Evolutionary conservation across 768 basidiomycete species (phyloP), one percentile per base, ranked within the genome.

Genomic region (Ephemerocybe angulata): DNA sequence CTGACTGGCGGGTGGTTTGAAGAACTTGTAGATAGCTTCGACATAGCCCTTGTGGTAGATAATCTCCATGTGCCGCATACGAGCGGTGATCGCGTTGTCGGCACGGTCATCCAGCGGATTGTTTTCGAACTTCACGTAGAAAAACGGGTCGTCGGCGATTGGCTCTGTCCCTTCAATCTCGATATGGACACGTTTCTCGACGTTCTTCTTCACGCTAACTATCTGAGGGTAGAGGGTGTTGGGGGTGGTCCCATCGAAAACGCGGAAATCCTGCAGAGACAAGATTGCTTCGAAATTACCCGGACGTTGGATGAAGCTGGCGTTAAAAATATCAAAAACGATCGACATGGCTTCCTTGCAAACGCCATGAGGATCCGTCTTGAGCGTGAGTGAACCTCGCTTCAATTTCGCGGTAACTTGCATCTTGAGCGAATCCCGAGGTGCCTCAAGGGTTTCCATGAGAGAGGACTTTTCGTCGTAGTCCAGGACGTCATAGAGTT

Each of bases 51-150:
- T 84, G 66, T 98, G 93, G 66, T 99, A 99, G 38, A 99, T 90
- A 59, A 99, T 88, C 70, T 98, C 96, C 86, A 96, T 89, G 63
- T 96, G 89, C 11, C 91, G 84, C 90, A 98, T 89, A 54, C 85
- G 86, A 44, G 95, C 82, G 12, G 88, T 90, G 51, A 99, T 74
- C 1, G 89, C 92, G 62, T 81, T 96, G 66, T 98, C 96, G 24
- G 97, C 93, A 41, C 91, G 84, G 50, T 87, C 85, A 67, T 97
- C 93, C 37, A 98, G 74, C 8, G 96, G 97, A 59, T 90, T 93
- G 55, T 86, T 86, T 72, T 98, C 97, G 60, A 94, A 89, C 65
- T 90, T 92, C 63, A 95, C 73, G 62, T 83, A 90, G 70, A 99
- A 93, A 76, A 99, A 98, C 33, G 67, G 63, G 25, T 67, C 62